Conservation (phyloP, 2,329 filamentous ascomycete genomes). For the Venturia pyrina region DNA sequence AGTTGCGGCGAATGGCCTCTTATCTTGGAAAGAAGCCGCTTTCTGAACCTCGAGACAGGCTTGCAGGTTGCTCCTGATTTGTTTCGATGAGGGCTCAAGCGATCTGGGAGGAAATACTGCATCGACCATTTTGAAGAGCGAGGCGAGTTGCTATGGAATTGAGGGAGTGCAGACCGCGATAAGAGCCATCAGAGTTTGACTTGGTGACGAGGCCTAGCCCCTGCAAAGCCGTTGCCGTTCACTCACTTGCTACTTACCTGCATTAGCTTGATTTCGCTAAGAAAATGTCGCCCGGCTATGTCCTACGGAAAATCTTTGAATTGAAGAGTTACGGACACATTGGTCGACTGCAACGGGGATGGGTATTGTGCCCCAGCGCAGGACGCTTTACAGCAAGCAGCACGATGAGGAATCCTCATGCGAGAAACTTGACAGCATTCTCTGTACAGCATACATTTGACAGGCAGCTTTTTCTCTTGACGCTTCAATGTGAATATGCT, state of each 20-base stretch:
- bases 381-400: too few species aligned
- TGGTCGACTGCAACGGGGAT: too few species aligned
- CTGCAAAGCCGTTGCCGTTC: background rate
- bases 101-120: slow-evolving; percentile 27
- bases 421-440: too few species aligned
- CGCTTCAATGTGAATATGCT: too few species aligned
- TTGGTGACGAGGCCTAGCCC: background rate
- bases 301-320: too few species aligned
- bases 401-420: too few species aligned
- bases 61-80: slow-evolving; percentile 31
- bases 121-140: background rate
- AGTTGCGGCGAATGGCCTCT: slow-evolving; percentile 40
- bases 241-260: background rate
- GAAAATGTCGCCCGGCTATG: background rate
- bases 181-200: background rate
- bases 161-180: background rate
- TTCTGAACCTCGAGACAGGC: slow-evolving; percentile 34
- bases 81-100: slow-evolving; percentile 25
- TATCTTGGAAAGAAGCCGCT: slow-evolving; percentile 34
- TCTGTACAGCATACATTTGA: too few species aligned
- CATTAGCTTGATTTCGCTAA: background rate
- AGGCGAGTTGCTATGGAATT: background rate
- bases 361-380: too few species aligned
- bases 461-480: too few species aligned
- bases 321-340: too few species aligned